Evolutionary conservation across 1,139 yeast species (phyloP).

Genomic region (Suhomyces choctaworum): DNA sequence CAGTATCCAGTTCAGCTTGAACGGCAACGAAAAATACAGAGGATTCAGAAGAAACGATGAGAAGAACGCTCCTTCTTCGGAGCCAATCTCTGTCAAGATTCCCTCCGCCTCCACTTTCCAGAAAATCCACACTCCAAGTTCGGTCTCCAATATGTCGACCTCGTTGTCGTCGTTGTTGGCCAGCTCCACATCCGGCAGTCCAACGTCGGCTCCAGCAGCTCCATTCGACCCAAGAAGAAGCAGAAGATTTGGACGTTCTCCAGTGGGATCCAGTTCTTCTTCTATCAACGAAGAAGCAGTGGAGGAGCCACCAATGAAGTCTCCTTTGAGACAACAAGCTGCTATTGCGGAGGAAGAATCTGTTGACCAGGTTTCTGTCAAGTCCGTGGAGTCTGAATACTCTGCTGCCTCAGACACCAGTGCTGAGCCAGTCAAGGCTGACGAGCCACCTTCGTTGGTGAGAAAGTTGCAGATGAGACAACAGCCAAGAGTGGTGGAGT

Average conservation of each 20-base stretch:
- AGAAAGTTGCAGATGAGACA: constrained; percentile 15
- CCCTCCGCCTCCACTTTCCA: constrained; percentile 23
- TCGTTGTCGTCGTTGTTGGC: constrained; percentile 17
- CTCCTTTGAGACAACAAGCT: constrained; percentile 17
- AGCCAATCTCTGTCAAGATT: constrained; percentile 30
- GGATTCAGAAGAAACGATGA: constrained; percentile 47
- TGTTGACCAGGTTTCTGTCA: constrained; percentile 8
- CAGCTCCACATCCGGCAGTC: constrained; percentile 13
- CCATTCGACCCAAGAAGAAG: constrained; percentile 26
- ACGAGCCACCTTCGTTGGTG: constrained; percentile 14
- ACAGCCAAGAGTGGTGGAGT: constrained; percentile 8
- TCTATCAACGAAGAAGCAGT: constrained; percentile 16
- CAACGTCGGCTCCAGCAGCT: constrained; percentile 16
- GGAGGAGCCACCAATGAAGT: constrained; percentile 16
- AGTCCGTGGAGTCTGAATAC: neutral
- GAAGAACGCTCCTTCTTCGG: constrained; percentile 18
- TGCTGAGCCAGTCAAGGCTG: constrained; percentile 6
- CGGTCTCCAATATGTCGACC: constrained; percentile 17
- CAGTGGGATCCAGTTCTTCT: constrained; percentile 17
- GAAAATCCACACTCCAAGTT: constrained; percentile 11
- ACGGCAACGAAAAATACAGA: constrained; percentile 39
- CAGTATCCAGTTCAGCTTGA: constrained; percentile 24
- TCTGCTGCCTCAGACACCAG: constrained; percentile 8
- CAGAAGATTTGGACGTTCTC: constrained; percentile 18
- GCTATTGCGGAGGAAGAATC: constrained; percentile 10